Base-by-base conservation (phyloP, 768 basidiomycete species). In the Amanita pallidorosea region DNA sequence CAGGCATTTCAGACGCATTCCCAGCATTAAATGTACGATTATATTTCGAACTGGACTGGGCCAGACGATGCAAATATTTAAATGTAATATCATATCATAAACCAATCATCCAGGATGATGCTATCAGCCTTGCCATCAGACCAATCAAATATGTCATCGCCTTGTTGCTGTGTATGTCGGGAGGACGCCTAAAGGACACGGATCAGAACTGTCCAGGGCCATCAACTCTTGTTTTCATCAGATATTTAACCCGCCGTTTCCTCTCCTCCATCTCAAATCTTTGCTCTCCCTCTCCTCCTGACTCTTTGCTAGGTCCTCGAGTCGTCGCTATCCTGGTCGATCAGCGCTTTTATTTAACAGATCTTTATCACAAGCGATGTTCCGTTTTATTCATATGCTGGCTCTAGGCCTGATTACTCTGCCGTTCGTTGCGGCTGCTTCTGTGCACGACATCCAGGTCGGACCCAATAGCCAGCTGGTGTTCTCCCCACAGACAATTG, bases 401-500 rank as follows among this genome's bases (percentile, higher is more conserved):
- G 69, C 70, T 56, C 58, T 77, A 57, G 72, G 67, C 65, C 69
- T 80, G 64, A 69, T 65, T 59, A 63, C 79, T 56, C 58, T 73
- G 61, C 73, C 75, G 62, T 66, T 75, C 57, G 74, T 70, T 61
- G 66, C 69, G 58, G 75, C 72, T 62, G 65, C 65, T n/a, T n/a
- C n/a, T 56, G 69, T 77, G 53, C 65, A 72, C 58, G 71, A 81
- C 63, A 59, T 84, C 55, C 67, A 75, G 62, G 81, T 84, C 55
- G 79, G 67, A 48, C 13, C 41, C 12, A 66, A 58, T 55, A 74
- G 72, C 37, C 56, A 58, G 44, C 59, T 77, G 34, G 59, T 57
- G 7, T 82, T 70, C 62, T 62, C 61, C 33, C 81, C 79, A 5
- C 72, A 76, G 53, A 72, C 74, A n/a, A 71, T 81, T 53, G 79